Evolutionary conservation across 371 early-diverging fungal species (phyloP).

Genomic region (Saksenaea oblongispora): DNA sequence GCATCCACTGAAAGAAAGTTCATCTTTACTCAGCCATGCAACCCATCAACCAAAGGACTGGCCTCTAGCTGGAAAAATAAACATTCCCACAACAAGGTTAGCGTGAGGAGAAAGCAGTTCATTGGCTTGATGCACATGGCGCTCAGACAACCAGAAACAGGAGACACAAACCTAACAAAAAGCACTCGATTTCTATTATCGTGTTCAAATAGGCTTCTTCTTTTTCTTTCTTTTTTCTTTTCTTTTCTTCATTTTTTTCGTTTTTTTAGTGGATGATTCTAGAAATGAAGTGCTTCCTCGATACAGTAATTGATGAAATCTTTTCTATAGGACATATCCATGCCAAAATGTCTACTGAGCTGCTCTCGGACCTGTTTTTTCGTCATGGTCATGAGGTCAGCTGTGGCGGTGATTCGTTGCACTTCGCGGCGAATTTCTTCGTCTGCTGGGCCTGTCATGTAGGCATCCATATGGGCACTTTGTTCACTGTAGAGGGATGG

Average conservation of each 20-base stretch:
- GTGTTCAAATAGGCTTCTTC: not conserved
- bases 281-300: constrained; percentile 66
- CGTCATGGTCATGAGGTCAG: constrained; percentile 80
- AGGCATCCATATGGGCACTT: not conserved
- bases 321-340: constrained; percentile 78
- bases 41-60: no score
- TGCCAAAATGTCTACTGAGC: constrained; percentile 69
- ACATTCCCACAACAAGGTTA: not conserved
- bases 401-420: constrained; percentile 68
- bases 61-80: no score
- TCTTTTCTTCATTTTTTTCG: not conserved
- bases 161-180: not conserved
- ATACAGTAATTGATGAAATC: constrained; percentile 82
- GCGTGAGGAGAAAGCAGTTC: not conserved
- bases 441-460: constrained; percentile 59
- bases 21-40: no score
- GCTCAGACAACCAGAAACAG: not conserved
- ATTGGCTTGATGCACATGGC: no score
- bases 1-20: no score
- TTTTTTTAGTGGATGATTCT: constrained; percentile 4
- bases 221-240: constrained; percentile 4
- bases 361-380: constrained; percentile 89
- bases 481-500: constrained; percentile 12
- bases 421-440: constrained; percentile 78
- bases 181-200: not conserved